Evolutionary conservation across 202 grass and related monocot species (phyloP).

Genomic region (Sporobolus alterniflorus): DNA sequence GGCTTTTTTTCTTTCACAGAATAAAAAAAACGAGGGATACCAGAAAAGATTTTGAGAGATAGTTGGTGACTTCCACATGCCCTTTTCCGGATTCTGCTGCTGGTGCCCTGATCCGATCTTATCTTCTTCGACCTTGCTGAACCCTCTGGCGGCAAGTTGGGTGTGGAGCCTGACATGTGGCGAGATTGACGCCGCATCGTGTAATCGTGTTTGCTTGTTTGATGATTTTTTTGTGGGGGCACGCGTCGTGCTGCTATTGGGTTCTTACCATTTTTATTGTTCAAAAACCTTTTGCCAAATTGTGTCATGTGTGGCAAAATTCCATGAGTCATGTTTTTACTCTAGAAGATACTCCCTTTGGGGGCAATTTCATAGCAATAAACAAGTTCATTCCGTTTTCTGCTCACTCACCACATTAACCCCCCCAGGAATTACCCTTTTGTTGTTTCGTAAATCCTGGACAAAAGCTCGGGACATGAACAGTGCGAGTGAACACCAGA

Average conservation of each 20-base stretch:
- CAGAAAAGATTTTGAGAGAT: slow-evolving; percentile 5
- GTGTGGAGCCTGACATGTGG: slow-evolving; percentile 13
- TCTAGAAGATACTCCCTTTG: too few species aligned
- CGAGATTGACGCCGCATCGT: neutral
- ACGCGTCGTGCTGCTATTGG: slow-evolving; percentile 30
- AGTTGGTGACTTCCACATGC: slow-evolving; percentile 54
- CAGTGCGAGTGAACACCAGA: neutral
- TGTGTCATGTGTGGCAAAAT: neutral
- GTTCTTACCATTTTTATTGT: neutral
- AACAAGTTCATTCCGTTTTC: neutral
- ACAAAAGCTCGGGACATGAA: neutral
- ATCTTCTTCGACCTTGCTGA: slow-evolving; percentile 26
- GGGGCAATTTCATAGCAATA: neutral
- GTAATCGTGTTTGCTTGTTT: slow-evolving; percentile 1
- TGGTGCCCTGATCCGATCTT: slow-evolving; percentile 53
- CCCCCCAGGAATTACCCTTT: neutral
- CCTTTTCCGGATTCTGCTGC: slow-evolving; percentile 49
- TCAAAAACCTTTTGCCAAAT: neutral
- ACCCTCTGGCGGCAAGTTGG: slow-evolving; percentile 5
- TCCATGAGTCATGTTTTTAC: neutral
- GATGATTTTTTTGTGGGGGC: slow-evolving; percentile 23
- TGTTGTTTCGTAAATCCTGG: neutral
- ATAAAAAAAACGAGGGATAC: neutral
- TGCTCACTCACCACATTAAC: neutral
- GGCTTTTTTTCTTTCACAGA: neutral